Conservation (phyloP, 2,329 filamentous ascomycete genomes). For the Pestalotiopsis sp. region DNA sequence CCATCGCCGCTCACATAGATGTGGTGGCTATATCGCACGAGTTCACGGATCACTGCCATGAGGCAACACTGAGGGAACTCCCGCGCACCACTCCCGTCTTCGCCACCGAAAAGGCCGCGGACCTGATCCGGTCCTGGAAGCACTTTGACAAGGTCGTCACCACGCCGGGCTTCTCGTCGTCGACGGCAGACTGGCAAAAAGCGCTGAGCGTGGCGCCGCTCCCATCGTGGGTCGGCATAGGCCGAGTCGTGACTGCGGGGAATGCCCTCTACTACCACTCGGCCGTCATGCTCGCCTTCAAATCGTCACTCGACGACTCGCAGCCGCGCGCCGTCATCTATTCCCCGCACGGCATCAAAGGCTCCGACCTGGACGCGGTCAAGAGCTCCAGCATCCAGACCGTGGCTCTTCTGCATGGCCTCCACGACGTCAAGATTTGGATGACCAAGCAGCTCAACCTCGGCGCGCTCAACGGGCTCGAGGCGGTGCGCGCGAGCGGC, state of each 20-base stretch:
- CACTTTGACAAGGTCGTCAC: slow-evolving; percentile 60
- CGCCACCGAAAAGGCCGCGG: slow-evolving; percentile 60
- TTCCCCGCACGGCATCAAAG: slow-evolving; percentile 63
- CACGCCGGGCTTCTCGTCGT: slow-evolving; percentile 45
- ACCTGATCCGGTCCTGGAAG: slow-evolving; percentile 57
- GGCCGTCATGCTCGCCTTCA: slow-evolving; percentile 61
- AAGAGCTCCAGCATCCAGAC: slow-evolving; percentile 46
- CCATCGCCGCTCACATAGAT: slow-evolving; percentile 51
- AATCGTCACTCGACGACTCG: slow-evolving; percentile 17
- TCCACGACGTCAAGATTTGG: slow-evolving; percentile 61
- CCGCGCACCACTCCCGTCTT: slow-evolving; percentile 57
- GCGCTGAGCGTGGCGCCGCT: slow-evolving; percentile 36
- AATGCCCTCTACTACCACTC: slow-evolving; percentile 65
- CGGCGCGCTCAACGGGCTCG: slow-evolving; percentile 63
- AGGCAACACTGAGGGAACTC: slow-evolving; percentile 60
- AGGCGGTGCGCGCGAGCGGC: slow-evolving; percentile 52
- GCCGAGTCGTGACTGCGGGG: slow-evolving; percentile 53
- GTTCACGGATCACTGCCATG: slow-evolving; percentile 71
- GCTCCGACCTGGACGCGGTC: slow-evolving; percentile 46
- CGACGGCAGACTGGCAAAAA: slow-evolving; percentile 24
- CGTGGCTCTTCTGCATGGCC: slow-evolving; percentile 64
- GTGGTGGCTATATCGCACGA: slow-evolving; percentile 64
- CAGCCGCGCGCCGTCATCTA: slow-evolving; percentile 52
- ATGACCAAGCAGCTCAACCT: slow-evolving; percentile 62
- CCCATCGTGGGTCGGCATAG: slow-evolving; percentile 64